Evolutionary conservation across 1,284 basidiomycete species (phyloP).

Genomic region (Entoloma clypeatum): DNA sequence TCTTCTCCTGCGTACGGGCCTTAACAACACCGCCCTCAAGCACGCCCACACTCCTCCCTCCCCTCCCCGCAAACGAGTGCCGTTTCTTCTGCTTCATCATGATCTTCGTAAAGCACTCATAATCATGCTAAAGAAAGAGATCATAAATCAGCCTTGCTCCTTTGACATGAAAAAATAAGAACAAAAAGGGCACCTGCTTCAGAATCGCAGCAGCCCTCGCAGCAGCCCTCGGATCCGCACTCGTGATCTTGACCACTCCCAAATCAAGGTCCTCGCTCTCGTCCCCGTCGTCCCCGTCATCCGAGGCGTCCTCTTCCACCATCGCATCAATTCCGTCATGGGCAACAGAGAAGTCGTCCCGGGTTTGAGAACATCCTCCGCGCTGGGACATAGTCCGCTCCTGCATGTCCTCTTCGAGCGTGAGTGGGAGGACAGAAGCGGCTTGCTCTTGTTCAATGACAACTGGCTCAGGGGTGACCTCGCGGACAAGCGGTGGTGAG

Average conservation of each 20-base stretch:
- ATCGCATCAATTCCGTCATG: conserved; percentile 10
- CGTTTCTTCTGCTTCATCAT: conserved; percentile 34
- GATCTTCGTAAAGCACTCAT: conserved; percentile 71
- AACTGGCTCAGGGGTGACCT: too few relatives aligned
- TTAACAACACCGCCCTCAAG: conserved; percentile 17
- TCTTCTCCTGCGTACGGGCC: conserved; percentile 19
- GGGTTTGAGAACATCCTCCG: background rate
- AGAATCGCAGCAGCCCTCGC: conserved; percentile 88
- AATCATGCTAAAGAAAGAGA: conserved; percentile 60
- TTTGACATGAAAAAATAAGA: conserved; percentile 3
- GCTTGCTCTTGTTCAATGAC: too few relatives aligned
- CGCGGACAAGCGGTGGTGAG: too few relatives aligned
- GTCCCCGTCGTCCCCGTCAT: conserved; percentile 23
- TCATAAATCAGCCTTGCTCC: conserved; percentile 1
- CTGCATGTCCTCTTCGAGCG: conserved; percentile 1
- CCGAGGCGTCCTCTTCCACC: conserved; percentile 13
- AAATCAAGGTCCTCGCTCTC: conserved; percentile 35
- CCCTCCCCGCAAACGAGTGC: conserved; percentile 8
- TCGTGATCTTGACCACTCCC: conserved; percentile 71
- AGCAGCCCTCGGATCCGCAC: conserved; percentile 76
- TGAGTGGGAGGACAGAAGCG: too few relatives aligned
- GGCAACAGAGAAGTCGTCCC: background rate
- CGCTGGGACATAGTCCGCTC: conserved; percentile 1
- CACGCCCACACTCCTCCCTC: conserved; percentile 15
- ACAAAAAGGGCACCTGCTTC: conserved; percentile 54